Evolutionary conservation across 2,329 filamentous ascomycete species (phyloP).

Genomic region (Metarhizium guizhouense): DNA sequence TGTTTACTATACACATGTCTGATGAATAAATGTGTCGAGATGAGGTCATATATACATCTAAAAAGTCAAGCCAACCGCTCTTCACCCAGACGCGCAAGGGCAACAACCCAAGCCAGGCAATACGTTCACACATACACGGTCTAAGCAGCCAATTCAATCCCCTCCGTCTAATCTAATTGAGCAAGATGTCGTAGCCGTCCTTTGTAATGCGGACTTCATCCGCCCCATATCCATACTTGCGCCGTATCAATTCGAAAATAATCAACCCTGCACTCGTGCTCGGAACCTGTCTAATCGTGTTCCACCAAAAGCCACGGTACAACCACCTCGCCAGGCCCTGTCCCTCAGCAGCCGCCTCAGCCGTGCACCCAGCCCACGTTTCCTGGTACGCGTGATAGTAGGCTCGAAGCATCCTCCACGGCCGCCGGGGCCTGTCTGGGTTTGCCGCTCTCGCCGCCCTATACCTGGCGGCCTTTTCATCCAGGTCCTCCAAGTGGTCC

Average conservation of each 20-base stretch:
- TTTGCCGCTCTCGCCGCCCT: slow-evolving; percentile 23
- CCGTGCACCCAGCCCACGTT: slow-evolving; percentile 51
- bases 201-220: slow-evolving; percentile 57
- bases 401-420: slow-evolving; percentile 47
- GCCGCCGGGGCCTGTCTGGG: slow-evolving; percentile 23
- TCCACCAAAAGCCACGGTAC: slow-evolving; percentile 64
- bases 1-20: too few species aligned
- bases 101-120: too few species aligned
- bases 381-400: slow-evolving; percentile 66
- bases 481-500: slow-evolving; percentile 62
- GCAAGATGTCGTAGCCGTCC: slow-evolving; percentile 63
- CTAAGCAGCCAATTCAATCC: background rate
- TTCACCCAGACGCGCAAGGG: too few species aligned
- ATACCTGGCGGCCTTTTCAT: slow-evolving; percentile 46
- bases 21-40: too few species aligned
- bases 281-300: slow-evolving; percentile 63
- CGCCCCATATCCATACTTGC: slow-evolving; percentile 58
- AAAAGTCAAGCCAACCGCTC: too few species aligned
- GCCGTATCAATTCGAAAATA: slow-evolving; percentile 66
- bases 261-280: slow-evolving; percentile 70
- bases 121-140: too few species aligned
- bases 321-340: slow-evolving; percentile 53
- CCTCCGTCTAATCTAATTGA: slow-evolving; percentile 23
- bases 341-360: slow-evolving; percentile 46
- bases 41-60: too few species aligned